Evolutionary conservation across 768 basidiomycete species (phyloP), one percentile per base, ranked within the genome.

Genomic region (Pulveroboletus sp.): DNA sequence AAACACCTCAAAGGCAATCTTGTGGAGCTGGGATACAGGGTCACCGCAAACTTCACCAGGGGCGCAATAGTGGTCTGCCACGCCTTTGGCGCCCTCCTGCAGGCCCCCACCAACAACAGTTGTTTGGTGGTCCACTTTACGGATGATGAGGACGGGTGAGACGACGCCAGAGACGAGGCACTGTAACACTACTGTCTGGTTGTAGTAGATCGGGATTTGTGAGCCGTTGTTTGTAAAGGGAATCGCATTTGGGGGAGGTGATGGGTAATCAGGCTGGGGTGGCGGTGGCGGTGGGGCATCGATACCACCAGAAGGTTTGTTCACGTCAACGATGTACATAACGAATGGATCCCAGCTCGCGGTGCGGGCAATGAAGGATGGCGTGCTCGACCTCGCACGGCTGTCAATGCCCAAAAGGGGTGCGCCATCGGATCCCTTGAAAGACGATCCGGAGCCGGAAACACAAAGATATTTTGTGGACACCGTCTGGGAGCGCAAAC

Each of bases 381-480:
- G 89, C 7, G 84, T 86, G 37, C 78, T 81, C n/a, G 79, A 78
- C 51, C 81, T 81, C 55, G 74, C 76, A 55, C 83, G 82, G 66
- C 76, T 84, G 66, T 86, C 82, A 50, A 91, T 76, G 17, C 90
- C 91, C 77, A 89, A 80, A 49, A 93, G 74, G 14, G 91, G 81
- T 8, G 84, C 83, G 18, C 93, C 93, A 69, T 97, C 94, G 21
- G 93, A 94, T 26, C 92, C 90, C 62, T 91, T 90, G 76, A 94
- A 89, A 1, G 89, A 90, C 6, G 92, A 87, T 9, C 89, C 85
- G 9, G 93, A 90, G 21, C 91, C 91, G n/a, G 90, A 90, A 5
- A 97, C 92, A 51, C 93, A 93, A 40, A 97, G 85, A 60, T 93
- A 97, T 62, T 94, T 91, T 15, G 95, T 97, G 14, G 92, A 93